Evolutionary conservation across 2,329 filamentous ascomycete genomes (phyloP).

Genomic region (Aspergillus neotritici): DNA sequence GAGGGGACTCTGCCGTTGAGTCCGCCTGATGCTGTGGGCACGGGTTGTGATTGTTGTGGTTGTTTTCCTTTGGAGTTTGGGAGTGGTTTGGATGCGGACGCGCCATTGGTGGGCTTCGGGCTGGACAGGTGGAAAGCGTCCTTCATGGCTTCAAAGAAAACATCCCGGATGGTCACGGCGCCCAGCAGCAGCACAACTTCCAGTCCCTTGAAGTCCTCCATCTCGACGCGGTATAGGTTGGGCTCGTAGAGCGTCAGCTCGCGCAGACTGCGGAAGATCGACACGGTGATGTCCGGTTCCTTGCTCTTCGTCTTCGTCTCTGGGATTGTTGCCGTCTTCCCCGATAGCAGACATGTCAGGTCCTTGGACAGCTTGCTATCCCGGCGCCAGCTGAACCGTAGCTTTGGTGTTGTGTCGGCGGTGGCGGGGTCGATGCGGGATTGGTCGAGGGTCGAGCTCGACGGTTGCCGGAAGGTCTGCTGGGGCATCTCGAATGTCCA

Average conservation of each 20-base stretch:
- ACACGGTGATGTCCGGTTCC: slow-evolving; percentile 94
- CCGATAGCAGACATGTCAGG: slow-evolving; percentile 80
- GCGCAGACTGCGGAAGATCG: slow-evolving; percentile 69
- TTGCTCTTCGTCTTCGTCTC: slow-evolving; percentile 69
- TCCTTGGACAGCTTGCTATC: slow-evolving; percentile 82
- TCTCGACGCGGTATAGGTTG: slow-evolving; percentile 81
- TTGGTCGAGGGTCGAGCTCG: slow-evolving; percentile 69
- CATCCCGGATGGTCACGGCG: slow-evolving; percentile 56
- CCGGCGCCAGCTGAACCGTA: slow-evolving; percentile 82
- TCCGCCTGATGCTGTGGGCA: slow-evolving; percentile 4
- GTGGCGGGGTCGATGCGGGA: slow-evolving; percentile 57
- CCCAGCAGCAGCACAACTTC: slow-evolving; percentile 69
- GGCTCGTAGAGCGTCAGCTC: slow-evolving; percentile 90
- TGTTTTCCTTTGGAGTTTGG: not conserved
- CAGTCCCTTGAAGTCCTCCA: slow-evolving; percentile 89
- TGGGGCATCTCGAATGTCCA: slow-evolving; percentile 95
- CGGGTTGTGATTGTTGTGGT: slow-evolving; percentile 1
- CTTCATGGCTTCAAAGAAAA: slow-evolving; percentile 58
- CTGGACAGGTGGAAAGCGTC: slow-evolving; percentile 69
- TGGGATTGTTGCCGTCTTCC: slow-evolving; percentile 59
- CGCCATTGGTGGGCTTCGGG: slow-evolving; percentile 3
- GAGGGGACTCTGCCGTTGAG: not conserved
- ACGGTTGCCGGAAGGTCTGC: slow-evolving; percentile 75
- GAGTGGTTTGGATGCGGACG: not conserved
- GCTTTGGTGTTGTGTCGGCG: slow-evolving; percentile 58